A percentile compares a stretch with the other conserved stretches of the same genome.
Evolutionary conservation across 345 rosid species (phyloP).

Genomic region (Crucihimalaya himalaica): DNA sequence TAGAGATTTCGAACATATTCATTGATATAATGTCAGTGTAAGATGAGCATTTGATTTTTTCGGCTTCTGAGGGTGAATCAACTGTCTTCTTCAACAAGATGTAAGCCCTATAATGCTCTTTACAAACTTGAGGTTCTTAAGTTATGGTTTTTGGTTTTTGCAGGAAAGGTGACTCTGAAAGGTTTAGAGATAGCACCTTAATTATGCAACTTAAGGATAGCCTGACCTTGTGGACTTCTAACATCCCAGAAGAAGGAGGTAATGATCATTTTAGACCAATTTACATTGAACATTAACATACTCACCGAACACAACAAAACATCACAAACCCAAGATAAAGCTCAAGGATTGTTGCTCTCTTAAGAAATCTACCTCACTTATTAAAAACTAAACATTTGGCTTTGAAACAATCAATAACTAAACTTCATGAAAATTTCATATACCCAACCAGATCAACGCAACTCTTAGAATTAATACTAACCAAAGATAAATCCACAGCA

Average conservation of each 20-base stretch:
- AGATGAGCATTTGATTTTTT: slow-evolving; percentile 69
- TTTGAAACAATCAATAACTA: no score
- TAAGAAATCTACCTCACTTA: no score
- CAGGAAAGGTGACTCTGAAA: slow-evolving; percentile 77
- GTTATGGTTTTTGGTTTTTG: slow-evolving; percentile 17
- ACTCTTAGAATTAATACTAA: no score
- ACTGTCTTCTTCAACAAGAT: slow-evolving; percentile 68
- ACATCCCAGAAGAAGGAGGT: slow-evolving; percentile 75
- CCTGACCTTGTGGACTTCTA: slow-evolving; percentile 76
- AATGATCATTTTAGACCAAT: slow-evolving; percentile 20
- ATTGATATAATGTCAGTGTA: slow-evolving; percentile 59
- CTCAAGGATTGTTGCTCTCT: no score
- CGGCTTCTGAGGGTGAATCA: slow-evolving; percentile 60
- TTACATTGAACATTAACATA: no score
- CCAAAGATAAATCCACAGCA: no score
- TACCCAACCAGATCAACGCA: no score
- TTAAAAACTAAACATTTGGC: no score
- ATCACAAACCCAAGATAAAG: no score
- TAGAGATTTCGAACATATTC: slow-evolving; percentile 55
- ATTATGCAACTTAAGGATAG: slow-evolving; percentile 82
- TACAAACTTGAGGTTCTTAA: background rate
- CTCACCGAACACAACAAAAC: no score
- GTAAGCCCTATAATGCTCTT: slow-evolving; percentile 40
- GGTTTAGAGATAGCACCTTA: slow-evolving; percentile 77
- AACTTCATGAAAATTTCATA: no score